Evolutionary conservation across 2,329 filamentous ascomycete species (phyloP), one percentile per base, ranked within the genome.

Genomic region (Diaporthe citriasiana): DNA sequence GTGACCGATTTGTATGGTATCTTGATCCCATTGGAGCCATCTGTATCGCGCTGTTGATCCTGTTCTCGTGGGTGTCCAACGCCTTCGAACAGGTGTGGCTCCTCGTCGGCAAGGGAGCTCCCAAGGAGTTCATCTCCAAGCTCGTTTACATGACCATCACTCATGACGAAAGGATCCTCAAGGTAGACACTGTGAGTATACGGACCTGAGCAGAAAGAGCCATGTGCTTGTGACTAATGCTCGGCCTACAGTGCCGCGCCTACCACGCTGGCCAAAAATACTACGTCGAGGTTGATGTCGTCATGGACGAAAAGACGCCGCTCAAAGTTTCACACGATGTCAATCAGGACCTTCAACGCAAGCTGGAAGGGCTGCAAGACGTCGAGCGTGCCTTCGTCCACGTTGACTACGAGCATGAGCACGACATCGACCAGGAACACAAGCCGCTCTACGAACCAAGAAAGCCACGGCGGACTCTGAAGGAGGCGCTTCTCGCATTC

Each of bases 21-120:
- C 82, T 91, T n/a, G 90, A 91, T 75, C 89, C 89, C 0, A 83
- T 91, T 45, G 90, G 90, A 53, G 90, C 90, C 77, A 89, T 92
- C 51, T 81, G 88, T 70, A 91, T 92, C 71, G 90, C 89, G 8
- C 81, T 91, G 42, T 84, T 91, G 76, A 91, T 92, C 77, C 85
- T 91, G 74, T 87, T 88, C 78, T 91, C 90, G 27, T 92, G 90
- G 90, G 85, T 87, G 15, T 81, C 87, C 70, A 91, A 91, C 63
- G 89, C 89, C 5, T 89, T 89, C 72, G 90, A 91, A 76, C 89
- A 92, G 76, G 88, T 92, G 19, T 89, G 88, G 84, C 84, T 91
- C 33, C 84, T 92, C 7, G 90, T 91, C 1, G 90, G 90, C 71
- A 91, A 90, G 76, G 85, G 88, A 2, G 90, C 90, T n/a, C 89